Evolutionary conservation across 2,329 filamentous ascomycete genomes (phyloP).

Genomic region (Epichloe festucae): DNA sequence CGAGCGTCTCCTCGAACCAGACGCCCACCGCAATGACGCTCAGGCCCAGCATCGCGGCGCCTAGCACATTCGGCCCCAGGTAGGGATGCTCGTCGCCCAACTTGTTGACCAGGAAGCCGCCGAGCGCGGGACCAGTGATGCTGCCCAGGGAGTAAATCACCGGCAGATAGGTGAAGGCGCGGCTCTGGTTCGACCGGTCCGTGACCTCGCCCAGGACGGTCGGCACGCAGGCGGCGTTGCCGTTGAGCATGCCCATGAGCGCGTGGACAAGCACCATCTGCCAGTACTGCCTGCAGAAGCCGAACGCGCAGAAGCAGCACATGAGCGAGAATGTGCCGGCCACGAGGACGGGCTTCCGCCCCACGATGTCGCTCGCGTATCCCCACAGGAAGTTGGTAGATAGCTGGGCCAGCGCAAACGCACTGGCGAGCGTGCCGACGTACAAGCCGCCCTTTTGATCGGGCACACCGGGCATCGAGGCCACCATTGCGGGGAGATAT

Average conservation of each 20-base stretch:
- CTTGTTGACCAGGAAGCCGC: conserved; percentile 64
- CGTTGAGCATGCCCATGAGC: conserved; percentile 85
- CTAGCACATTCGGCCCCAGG: conserved; percentile 69
- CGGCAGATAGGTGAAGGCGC: conserved; percentile 85
- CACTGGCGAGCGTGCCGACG: conserved; percentile 78
- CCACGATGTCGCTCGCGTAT: conserved; percentile 49
- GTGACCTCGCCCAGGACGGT: conserved; percentile 93
- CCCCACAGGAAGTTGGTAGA: conserved; percentile 64
- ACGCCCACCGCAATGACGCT: conserved; percentile 64
- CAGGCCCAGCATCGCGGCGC: conserved; percentile 55
- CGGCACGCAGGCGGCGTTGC: conserved; percentile 86
- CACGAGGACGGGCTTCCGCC: conserved; percentile 62
- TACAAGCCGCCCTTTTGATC: conserved; percentile 65
- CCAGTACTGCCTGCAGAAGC: conserved; percentile 70
- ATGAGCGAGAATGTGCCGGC: conserved; percentile 74
- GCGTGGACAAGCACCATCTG: conserved; percentile 79
- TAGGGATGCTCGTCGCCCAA: conserved; percentile 60
- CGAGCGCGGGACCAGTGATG: conserved; percentile 85
- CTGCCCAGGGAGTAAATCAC: conserved; percentile 92
- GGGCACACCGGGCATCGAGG: conserved; percentile 69
- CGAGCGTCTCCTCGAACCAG: conserved; percentile 70
- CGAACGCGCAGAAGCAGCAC: conserved; percentile 72
- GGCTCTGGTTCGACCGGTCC: conserved; percentile 85
- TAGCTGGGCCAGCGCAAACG: conserved; percentile 86
- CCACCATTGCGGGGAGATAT: conserved; percentile 87